Percentiles rank a stretch among this genome's conserved stretches.
Evolutionary conservation across 768 basidiomycete genomes (phyloP).

Genomic region (Dioszegia crocea): DNA sequence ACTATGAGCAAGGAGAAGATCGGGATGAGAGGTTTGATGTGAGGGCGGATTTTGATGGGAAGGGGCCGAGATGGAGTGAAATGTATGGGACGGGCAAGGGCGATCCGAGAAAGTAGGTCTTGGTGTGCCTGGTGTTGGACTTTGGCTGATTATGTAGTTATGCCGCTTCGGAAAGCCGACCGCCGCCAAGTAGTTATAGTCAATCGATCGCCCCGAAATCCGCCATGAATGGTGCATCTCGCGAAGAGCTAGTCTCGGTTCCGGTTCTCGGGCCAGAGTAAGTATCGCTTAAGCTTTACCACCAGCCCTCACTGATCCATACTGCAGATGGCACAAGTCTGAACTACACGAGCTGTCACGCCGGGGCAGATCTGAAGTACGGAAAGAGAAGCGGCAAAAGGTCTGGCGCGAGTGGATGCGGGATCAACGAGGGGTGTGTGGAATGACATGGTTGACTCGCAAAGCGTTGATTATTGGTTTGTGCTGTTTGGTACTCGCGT

Average conservation of each 20-base stretch:
- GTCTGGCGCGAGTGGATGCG: slow-evolving; percentile 73
- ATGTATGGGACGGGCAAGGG: slow-evolving; percentile 24
- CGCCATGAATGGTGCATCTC: slow-evolving; percentile 9
- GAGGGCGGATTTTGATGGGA: slow-evolving; percentile 42
- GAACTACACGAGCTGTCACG: slow-evolving; percentile 77
- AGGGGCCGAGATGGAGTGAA: slow-evolving; percentile 39
- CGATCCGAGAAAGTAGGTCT: slow-evolving; percentile 10
- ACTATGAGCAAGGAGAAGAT: slow-evolving; percentile 32
- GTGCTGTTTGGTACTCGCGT: slow-evolving; percentile 63
- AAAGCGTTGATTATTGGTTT: slow-evolving; percentile 58
- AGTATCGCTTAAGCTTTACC: slow-evolving; percentile 10
- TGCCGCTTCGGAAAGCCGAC: slow-evolving; percentile 17
- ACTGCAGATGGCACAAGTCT: slow-evolving; percentile 62
- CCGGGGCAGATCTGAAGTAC: slow-evolving; percentile 60
- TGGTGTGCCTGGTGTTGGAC: neutral
- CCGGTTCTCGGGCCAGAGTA: slow-evolving; percentile 80
- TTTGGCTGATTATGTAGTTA: slow-evolving; percentile 28
- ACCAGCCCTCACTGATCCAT: neutral
- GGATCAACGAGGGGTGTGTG: slow-evolving; percentile 74
- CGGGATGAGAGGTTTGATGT: slow-evolving; percentile 39
- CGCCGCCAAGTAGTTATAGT: slow-evolving; percentile 17
- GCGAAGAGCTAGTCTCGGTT: slow-evolving; percentile 83
- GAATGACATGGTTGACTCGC: slow-evolving; percentile 66
- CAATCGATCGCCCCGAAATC: slow-evolving; percentile 1
- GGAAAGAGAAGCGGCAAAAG: slow-evolving; percentile 54